A percentile compares a stretch with the other conserved stretches of the same genome.
These are phyloP conservation scores for Sporisorium graminicola DNA, from an alignment of 1,284 basidiomycete genomes.

Conservation along the genomic window DNA sequence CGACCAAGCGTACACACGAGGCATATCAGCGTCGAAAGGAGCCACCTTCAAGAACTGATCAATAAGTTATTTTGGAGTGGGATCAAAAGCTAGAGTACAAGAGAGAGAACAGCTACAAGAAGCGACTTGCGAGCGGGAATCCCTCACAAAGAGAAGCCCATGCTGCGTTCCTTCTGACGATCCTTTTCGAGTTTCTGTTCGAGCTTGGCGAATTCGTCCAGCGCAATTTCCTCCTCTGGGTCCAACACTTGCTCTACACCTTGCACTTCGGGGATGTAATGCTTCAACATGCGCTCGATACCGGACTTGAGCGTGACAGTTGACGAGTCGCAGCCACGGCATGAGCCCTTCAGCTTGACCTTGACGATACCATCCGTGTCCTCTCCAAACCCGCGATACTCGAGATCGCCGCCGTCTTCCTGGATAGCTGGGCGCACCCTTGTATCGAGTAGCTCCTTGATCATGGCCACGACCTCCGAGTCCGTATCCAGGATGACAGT, in stretches of 20 bases:
- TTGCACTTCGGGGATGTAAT: slow-evolving; percentile 97
- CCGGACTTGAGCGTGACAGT: slow-evolving; percentile 88
- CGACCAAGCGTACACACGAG: too few species aligned
- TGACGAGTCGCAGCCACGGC: slow-evolving; percentile 91
- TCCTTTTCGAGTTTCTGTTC: slow-evolving; percentile 78
- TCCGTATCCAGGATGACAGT: slow-evolving; percentile 96
- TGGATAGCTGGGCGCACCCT: slow-evolving; percentile 94
- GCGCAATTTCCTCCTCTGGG: slow-evolving; percentile 87
- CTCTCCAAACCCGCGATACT: slow-evolving; percentile 80
- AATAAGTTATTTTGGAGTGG: not conserved
- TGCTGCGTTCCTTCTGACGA: slow-evolving; percentile 50
- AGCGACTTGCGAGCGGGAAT: not conserved
- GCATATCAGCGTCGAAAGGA: too few species aligned
- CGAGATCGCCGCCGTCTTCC: slow-evolving; percentile 92
- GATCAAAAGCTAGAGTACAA: not conserved
- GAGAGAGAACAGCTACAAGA: not conserved
- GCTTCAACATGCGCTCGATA: slow-evolving; percentile 94
- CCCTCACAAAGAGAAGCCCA: slow-evolving; percentile 57
- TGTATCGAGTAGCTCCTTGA: slow-evolving; percentile 96
- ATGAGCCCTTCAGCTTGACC: slow-evolving; percentile 94
- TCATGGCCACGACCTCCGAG: slow-evolving; percentile 98
- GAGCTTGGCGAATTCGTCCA: slow-evolving; percentile 91
- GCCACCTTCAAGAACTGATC: too few species aligned
- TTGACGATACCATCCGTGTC: slow-evolving; percentile 74
- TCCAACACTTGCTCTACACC: slow-evolving; percentile 95